Base-by-base conservation (phyloP, 2,329 filamentous ascomycete species). In the Talaromyces piceae region DNA sequence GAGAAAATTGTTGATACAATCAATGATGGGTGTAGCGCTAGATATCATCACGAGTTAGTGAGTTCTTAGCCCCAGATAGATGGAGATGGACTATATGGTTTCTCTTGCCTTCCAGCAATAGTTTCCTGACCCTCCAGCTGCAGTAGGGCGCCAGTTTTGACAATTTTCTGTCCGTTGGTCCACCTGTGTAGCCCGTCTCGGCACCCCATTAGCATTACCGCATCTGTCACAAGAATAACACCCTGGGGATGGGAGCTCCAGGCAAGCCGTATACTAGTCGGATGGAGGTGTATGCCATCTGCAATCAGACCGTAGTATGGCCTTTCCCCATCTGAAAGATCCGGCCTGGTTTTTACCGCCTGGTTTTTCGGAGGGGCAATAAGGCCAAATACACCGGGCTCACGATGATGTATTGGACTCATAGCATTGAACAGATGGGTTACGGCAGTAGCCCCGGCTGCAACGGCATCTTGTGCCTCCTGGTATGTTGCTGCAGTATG, bases 1-100 rank as follows among this genome's bases (percentile, higher is more conserved):
- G 58, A 88, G 74, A 66, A 93, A 91, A 67, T 93, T 93, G 63
- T 83, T 86, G 50, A 91, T 82, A 60, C 88, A 93, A 59, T 91
- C 86, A 37, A 91, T 78, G n/a, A 94, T 75, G 5, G 84, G 84
- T 48, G 48, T 68, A 18, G 57, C 69, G 25, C 56, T 57, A 25
- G 13, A n/a, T 16, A 33, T n/a, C 23, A 18, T n/a, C 13, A 12
- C 8, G n/a, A n/a, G 27, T 37, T 45, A 45, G 13, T 13, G 41
- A n/a, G 4, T 25, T 3, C 6, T 43, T 5, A 4, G 2, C 6
- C 18, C 4, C 16, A 3, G 12, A 9, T 5, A 37, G 3, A 37
- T 33, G 4, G 13, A n/a, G 16, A 2, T 27, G 11, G 4, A 5
- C 9, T 11, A 16, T n/a, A 26, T 25, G 3, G 7, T 45, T 63